phyloP scores from a whole-genome alignment of 2,329 filamentous ascomycete genomes.

The Aspergillus sp. region DNA sequence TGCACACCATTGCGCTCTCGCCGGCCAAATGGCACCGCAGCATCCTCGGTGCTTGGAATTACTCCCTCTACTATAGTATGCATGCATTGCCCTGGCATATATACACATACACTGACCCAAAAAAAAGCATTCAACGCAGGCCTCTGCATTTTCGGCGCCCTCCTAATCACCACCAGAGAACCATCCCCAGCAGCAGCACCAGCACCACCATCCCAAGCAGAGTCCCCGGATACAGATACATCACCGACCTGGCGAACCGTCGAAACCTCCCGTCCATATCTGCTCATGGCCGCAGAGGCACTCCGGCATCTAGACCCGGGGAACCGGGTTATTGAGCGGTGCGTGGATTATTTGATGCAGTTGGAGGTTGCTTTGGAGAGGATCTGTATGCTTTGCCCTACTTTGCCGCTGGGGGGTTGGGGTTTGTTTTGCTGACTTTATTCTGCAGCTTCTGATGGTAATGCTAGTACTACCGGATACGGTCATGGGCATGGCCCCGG shows the following conservation, averaged over 20 bases:
- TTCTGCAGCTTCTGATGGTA: no score
- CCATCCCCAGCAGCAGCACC: constrained; percentile 3
- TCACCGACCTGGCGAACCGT: constrained; percentile 4
- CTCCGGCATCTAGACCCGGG: constrained; percentile 19
- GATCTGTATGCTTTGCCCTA: no score
- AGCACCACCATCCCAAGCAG: no score
- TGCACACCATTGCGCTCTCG: constrained; percentile 13
- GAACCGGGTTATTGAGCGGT: constrained; percentile 25
- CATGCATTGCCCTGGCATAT: constrained; percentile 3
- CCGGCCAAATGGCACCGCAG: constrained; percentile 11
- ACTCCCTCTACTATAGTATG: constrained; percentile 29
- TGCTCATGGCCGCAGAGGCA: constrained; percentile 13
- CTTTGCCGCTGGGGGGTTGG: no score
- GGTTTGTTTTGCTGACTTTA: no score
- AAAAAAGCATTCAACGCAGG: constrained; percentile 26
- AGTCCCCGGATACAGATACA: no score
- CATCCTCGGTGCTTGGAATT: constrained; percentile 25
- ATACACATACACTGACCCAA: not conserved
- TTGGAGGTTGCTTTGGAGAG: constrained; percentile 3
- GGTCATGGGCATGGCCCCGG: no score
- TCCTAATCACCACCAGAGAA: constrained; percentile 13
- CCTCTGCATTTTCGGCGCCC: constrained; percentile 24
- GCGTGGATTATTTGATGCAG: constrained; percentile 19
- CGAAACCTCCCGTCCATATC: constrained; percentile 9
- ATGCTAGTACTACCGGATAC: no score